Conservation (phyloP, 805 yeast species). For the Candida chilensis region DNA sequence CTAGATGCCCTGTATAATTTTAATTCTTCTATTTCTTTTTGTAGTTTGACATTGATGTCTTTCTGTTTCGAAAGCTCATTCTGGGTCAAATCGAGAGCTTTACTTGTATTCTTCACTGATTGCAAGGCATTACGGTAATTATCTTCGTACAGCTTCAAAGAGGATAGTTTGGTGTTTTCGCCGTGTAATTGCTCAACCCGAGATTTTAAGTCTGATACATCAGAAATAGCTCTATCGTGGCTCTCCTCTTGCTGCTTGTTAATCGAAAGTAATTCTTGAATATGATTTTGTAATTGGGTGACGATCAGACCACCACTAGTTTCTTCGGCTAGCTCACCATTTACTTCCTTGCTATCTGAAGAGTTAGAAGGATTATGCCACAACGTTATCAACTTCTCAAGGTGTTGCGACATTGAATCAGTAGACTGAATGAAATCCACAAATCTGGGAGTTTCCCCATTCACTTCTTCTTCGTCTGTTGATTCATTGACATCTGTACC, state of each 20-base stretch:
- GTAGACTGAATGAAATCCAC: no score
- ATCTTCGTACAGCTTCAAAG: slow-evolving; percentile 37
- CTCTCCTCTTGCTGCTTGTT: slow-evolving; percentile 29
- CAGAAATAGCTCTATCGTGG: slow-evolving; percentile 19
- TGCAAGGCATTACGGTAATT: slow-evolving; percentile 66
- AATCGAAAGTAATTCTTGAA: slow-evolving; percentile 43
- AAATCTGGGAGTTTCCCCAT: no score
- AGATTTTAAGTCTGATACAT: slow-evolving; percentile 16
- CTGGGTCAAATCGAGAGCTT: slow-evolving; percentile 67
- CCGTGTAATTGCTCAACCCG: not conserved
- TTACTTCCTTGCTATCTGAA: no score
- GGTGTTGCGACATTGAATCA: slow-evolving; percentile 20
- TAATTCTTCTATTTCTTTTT: slow-evolving; percentile 63
- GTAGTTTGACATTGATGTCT: slow-evolving; percentile 42
- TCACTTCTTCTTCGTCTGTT: no score
- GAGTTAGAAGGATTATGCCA: no score
- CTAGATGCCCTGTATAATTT: slow-evolving; percentile 39
- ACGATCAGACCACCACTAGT: slow-evolving; percentile 31
- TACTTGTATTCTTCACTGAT: slow-evolving; percentile 65
- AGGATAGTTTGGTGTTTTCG: slow-evolving; percentile 12
- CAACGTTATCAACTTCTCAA: slow-evolving; percentile 21
- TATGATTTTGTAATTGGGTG: slow-evolving; percentile 39
- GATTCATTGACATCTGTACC: slow-evolving; percentile 17
- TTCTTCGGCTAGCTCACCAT: no score
- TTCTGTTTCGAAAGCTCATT: slow-evolving; percentile 58